These are phyloP conservation scores for Blastocrithidia nonstop DNA, from an alignment of 208 protist species.

Conservation along the genomic window DNA sequence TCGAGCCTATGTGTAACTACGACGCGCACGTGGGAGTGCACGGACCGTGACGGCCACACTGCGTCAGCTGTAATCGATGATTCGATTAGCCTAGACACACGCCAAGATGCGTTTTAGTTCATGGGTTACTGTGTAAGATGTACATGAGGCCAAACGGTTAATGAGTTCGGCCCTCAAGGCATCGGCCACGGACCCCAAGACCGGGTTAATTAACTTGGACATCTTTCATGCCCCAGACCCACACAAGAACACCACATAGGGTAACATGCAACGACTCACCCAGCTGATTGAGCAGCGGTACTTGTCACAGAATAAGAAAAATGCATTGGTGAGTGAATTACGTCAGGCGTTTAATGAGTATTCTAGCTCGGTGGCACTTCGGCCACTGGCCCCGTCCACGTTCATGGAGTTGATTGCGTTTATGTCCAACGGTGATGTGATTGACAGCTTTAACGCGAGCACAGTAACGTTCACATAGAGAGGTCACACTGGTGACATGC, in stretches of 20 bases:
- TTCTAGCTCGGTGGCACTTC: constrained; percentile 14
- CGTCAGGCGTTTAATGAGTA: constrained; percentile 58
- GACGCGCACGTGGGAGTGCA: constrained; percentile 44
- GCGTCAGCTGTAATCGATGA: constrained; percentile 97
- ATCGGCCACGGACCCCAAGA: constrained; percentile 70
- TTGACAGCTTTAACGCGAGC: constrained; percentile 54
- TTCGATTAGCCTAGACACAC: constrained; percentile 91
- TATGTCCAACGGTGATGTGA: constrained; percentile 52
- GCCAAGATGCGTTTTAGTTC: constrained; percentile 82
- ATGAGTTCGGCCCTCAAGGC: constrained; percentile 80
- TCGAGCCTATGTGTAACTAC: constrained; percentile 89
- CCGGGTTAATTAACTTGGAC: constrained; percentile 80
- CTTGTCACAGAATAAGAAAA: constrained; percentile 17
- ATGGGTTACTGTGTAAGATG: constrained; percentile 69
- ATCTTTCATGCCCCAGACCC: constrained; percentile 80
- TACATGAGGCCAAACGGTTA: constrained; percentile 82
- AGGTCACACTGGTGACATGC: too few relatives aligned
- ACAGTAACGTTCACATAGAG: constrained; percentile 32
- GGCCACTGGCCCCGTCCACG: constrained; percentile 39
- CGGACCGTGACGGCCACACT: constrained; percentile 96
- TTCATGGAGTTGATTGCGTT: constrained; percentile 74
- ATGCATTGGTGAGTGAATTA: constrained; percentile 42
- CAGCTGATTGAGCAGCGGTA: constrained; percentile 40
- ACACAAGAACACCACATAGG: constrained; percentile 62
- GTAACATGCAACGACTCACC: constrained; percentile 60